Evolutionary conservation across 257 asterid species (phyloP), one percentile per base, ranked within the genome.

Genomic region (Rehmannia glutinosa): DNA sequence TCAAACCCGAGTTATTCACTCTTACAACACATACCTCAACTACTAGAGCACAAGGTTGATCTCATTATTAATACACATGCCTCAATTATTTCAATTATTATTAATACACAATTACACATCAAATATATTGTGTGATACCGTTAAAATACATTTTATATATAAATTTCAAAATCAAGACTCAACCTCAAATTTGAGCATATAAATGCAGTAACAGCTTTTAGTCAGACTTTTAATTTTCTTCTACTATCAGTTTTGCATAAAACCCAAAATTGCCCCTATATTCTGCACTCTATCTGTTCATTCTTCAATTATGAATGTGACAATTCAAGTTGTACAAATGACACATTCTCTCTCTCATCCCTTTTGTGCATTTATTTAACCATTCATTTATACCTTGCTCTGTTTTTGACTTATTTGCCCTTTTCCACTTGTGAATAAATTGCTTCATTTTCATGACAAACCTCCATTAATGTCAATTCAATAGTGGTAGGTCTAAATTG

Each of bases 261-360:
- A n/a, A 69, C 62, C 75, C 78, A 35, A 72, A 33, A 62, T 52
- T 79, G 41, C 79, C 83, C 77, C 75, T 71, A 47, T 41, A 70
- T 70, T 69, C 75, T 68, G 71, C 71, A 15, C 46, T 43, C 69
- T 28, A 56, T 51, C 75, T 76, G 71, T 50, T 62, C 64, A 68
- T 73, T 69, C 73, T 74, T 73, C 46, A 73, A 73, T 63, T 43
- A 27, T 19, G 79, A 79, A 25, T 57, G 76, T 47, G 83, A 77
- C 80, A 45, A 32, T 75, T 75, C 83, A 56, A 72, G 61, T 62
- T 58, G 47, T 16, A 42, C 75, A 61, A 32, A 73, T 45, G 66
- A 50, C 80, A 71, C 73, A 68, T 51, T 74, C 74, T 56, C 64
- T 32, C 53, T 47, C 49, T 52, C 70, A 1, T 13, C 60, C 24